Conservation (phyloP, 2,329 filamentous ascomycete species). For the Cercospora sp. region DNA sequence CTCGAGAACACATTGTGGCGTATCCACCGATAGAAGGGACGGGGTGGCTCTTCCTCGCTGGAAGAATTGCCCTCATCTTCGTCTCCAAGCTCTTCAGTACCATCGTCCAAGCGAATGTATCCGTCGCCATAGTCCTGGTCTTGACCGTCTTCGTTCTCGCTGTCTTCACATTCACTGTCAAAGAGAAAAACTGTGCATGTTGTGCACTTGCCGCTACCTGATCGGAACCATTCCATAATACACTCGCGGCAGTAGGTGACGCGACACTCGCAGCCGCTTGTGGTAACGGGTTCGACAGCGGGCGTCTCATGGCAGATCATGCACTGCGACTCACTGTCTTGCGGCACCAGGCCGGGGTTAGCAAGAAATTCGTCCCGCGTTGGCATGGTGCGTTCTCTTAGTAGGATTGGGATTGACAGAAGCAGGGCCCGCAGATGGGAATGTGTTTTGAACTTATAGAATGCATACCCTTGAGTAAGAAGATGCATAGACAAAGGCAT, state of each 20-base stretch:
- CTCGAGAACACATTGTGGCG: no score
- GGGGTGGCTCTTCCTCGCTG: background rate
- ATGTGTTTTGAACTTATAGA: background rate
- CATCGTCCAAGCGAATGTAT: background rate
- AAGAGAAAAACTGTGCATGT: background rate
- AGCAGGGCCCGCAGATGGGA: background rate
- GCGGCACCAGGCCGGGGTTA: background rate
- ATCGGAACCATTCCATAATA: background rate
- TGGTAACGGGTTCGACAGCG: background rate
- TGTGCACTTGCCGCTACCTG: background rate
- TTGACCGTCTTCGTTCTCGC: background rate
- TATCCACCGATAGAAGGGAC: no score
- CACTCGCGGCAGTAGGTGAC: background rate
- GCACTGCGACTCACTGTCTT: background rate
- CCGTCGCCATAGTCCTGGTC: background rate
- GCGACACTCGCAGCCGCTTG: background rate
- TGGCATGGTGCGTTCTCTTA: background rate
- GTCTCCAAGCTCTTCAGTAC: background rate
- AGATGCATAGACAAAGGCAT: background rate
- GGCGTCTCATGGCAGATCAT: background rate
- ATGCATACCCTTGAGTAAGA: background rate
- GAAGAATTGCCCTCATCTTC: background rate
- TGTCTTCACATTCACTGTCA: background rate
- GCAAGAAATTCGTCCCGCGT: background rate
- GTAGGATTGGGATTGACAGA: background rate